Evolutionary conservation across 106 monocot genomes (phyloP).

Genomic region (Agapanthus africanus): DNA sequence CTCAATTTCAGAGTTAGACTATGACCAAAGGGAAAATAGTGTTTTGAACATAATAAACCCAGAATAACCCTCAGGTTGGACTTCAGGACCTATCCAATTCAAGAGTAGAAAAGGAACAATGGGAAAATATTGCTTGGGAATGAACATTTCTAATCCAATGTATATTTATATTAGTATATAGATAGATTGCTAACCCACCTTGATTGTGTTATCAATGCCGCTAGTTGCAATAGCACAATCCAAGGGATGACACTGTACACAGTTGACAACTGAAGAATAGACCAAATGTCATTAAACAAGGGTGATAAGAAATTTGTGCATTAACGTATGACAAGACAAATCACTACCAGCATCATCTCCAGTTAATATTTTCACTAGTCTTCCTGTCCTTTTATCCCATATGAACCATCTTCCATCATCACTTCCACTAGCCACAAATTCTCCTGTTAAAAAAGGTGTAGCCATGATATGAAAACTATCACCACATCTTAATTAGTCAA

Average conservation of each 20-base stretch:
- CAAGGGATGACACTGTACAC: constrained; percentile 94
- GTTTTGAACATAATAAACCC: no score
- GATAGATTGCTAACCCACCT: constrained; percentile 51
- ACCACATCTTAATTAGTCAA: not conserved
- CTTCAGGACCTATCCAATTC: no score
- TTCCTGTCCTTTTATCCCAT: constrained; percentile 96
- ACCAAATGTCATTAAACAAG: not conserved
- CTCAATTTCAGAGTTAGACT: no score
- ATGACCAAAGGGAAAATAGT: no score
- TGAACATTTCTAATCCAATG: no score
- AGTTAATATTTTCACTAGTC: constrained; percentile 79
- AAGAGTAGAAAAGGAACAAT: no score
- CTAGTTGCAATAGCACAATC: constrained; percentile 93
- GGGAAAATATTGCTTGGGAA: no score
- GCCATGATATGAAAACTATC: not conserved
- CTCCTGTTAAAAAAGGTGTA: constrained; percentile 38
- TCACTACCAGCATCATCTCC: constrained; percentile 83
- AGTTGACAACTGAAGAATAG: constrained; percentile 76
- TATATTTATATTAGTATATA: no score
- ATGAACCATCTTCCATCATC: constrained; percentile 99
- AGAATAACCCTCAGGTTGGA: no score
- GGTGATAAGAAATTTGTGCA: not conserved
- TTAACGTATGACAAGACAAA: not conserved
- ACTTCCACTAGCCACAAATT: constrained; percentile 93
- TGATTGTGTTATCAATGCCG: constrained; percentile 91